phyloP scores from a whole-genome alignment of 2,329 filamentous ascomycete genomes.

The Sarocladium oryzae region DNA sequence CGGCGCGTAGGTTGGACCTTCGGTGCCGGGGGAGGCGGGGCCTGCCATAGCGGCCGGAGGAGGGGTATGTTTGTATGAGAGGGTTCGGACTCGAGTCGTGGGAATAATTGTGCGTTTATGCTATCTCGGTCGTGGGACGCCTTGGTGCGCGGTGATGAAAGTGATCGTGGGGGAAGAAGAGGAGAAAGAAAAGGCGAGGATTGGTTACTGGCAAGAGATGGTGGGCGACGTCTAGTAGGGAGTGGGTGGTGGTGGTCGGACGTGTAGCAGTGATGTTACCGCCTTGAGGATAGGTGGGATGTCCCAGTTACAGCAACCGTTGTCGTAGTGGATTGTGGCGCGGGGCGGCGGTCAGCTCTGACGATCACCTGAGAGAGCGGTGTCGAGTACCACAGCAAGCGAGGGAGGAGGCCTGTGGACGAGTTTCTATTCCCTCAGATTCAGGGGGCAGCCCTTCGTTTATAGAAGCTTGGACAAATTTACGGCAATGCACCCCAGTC shows the following conservation, averaged over 20 bases:
- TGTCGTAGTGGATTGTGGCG: conserved; percentile 5
- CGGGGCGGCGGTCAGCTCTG: not conserved
- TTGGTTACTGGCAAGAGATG: not conserved
- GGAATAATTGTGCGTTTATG: not conserved
- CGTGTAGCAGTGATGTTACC: not conserved
- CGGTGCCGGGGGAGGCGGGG: conserved; percentile 50
- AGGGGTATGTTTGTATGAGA: not conserved
- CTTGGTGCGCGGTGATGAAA: not conserved
- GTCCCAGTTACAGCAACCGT: not conserved
- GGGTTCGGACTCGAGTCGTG: not conserved
- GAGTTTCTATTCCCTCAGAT: too few species aligned
- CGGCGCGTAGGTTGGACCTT: conserved; percentile 53
- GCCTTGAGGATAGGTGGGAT: conserved; percentile 6
- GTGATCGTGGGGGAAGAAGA: not conserved
- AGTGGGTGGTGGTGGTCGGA: not conserved
- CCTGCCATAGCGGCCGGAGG: conserved; percentile 41
- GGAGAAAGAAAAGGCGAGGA: not conserved
- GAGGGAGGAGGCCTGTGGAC: too few species aligned
- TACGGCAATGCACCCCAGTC: too few species aligned
- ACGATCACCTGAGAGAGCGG: not conserved
- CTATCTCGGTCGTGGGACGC: not conserved
- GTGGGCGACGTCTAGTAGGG: conserved; percentile 1
- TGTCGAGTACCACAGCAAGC: not conserved
- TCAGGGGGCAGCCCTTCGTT: too few species aligned
- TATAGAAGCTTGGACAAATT: too few species aligned